phyloP scores from a whole-genome alignment of 1,284 basidiomycete genomes.

The Trametes pubescens region DNA sequence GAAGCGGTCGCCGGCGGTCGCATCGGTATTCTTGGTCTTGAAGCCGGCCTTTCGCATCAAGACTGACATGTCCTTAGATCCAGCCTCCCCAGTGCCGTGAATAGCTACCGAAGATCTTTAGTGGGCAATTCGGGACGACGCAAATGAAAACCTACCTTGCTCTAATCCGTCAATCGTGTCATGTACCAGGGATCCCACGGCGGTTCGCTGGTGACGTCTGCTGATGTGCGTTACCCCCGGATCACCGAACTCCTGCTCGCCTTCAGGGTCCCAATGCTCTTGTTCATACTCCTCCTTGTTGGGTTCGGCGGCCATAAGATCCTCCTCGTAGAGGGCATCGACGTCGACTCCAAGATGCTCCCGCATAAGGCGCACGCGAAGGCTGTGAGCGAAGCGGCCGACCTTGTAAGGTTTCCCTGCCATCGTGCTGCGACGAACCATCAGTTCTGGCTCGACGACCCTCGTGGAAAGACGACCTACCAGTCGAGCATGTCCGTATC shows the following conservation, averaged over 20 bases:
- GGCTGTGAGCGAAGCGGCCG: constrained; percentile 94
- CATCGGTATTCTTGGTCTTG: constrained; percentile 47
- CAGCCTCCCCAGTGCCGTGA: constrained; percentile 51
- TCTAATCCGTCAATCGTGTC: constrained; percentile 50
- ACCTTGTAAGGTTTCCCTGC: constrained; percentile 95
- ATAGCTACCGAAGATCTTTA: constrained; percentile 45
- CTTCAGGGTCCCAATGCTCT: constrained; percentile 82
- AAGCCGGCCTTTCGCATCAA: constrained; percentile 54
- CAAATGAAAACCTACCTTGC: constrained; percentile 55
- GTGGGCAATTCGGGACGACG: background rate
- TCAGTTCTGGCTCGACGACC: constrained; percentile 19
- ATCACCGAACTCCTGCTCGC: constrained; percentile 69
- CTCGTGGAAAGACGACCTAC: constrained; percentile 49
- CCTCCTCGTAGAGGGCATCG: constrained; percentile 86
- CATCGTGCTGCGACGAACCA: constrained; percentile 74
- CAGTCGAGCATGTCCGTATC: constrained; percentile 97
- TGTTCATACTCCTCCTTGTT: constrained; percentile 61
- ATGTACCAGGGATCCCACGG: constrained; percentile 46
- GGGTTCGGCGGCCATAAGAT: constrained; percentile 67
- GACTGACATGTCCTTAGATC: constrained; percentile 47
- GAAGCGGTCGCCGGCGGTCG: constrained; percentile 50
- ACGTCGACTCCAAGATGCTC: constrained; percentile 97
- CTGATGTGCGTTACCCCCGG: constrained; percentile 44
- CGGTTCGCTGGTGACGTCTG: constrained; percentile 48
- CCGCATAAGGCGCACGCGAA: constrained; percentile 94